Evolutionary conservation across 257 asterid genomes (phyloP), one percentile per base, ranked within the genome.

Genomic region (Gentiana macrophylla): DNA sequence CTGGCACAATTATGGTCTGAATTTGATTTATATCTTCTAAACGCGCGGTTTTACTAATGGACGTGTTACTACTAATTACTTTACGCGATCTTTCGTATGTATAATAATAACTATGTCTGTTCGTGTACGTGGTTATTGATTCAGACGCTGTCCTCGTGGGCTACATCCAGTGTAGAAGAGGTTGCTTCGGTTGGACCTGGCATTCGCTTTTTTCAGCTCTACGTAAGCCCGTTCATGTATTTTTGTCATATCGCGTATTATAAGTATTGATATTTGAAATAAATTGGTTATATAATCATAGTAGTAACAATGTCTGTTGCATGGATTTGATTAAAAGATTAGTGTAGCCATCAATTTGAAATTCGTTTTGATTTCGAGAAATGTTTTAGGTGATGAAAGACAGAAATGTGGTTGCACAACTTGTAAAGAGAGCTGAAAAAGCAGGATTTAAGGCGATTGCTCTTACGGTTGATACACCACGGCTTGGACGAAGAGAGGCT

Each of bases 401-500:
- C 54, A 72, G 95, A 65, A 80, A 74, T 55, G 44, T 84, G 0
- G 95, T 82, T 63, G 52, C 35, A 32, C 93, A 82, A 61, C 86
- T 88, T 34, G 82, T 84, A 59, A 75, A 71, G 69, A 79, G 90
- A 71, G 96, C 96, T 33, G 91, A 88, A 72, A 71, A 58, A 12
- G 90, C 94, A n/a, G 94, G 95, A 47, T 84, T 75, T 70, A 82
- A 82, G 79, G 95, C 90, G 49, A 80, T 88, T 57, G 94, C 67
- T 53, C 86, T 88, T 47, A 88, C 95, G 33, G 96, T 75, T 12
- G 96, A 88, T 75, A 79, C 94, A 37, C 94, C 94, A 34, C 72
- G 82, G 47, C 81, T 84, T 24, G 96, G 94, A n/a, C 79, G 94
- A 56, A 79, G 96, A 76, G 96, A 88, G 79, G 87, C 90, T 60